Conservation (phyloP, 176 grass and related monocot species). For the Carex littledalei region DNA sequence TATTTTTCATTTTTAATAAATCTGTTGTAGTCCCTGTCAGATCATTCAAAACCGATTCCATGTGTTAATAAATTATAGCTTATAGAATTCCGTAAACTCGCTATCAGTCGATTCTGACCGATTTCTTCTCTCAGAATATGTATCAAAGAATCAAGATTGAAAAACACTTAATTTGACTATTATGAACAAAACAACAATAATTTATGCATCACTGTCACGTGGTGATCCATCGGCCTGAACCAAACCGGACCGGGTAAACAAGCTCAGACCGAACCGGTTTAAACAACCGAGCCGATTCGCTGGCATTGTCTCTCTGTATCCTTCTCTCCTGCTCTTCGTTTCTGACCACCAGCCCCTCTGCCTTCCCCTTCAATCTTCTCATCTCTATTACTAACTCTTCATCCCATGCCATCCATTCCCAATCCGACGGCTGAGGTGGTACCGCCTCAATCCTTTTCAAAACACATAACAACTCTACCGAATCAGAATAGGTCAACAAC, state of each 20-base stretch:
- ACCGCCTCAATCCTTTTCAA: slow-evolving; percentile 45
- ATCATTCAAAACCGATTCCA: not conserved
- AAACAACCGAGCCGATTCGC: slow-evolving; percentile 40
- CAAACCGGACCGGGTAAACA: slow-evolving; percentile 28
- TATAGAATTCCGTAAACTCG: not conserved
- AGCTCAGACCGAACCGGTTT: not conserved
- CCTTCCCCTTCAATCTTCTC: slow-evolving; percentile 28
- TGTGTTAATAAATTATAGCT: too few species aligned
- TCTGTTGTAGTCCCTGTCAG: not conserved
- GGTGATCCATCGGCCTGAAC: slow-evolving; percentile 46
- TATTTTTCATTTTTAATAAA: not conserved
- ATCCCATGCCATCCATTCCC: slow-evolving; percentile 61
- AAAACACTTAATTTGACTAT: not conserved
- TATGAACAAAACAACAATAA: not conserved
- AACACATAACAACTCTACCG: slow-evolving; percentile 57
- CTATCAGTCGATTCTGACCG: not conserved
- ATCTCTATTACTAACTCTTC: slow-evolving; percentile 36
- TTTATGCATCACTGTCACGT: not conserved
- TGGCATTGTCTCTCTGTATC: slow-evolving; percentile 30
- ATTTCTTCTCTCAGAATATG: not conserved
- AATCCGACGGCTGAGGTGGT: slow-evolving; percentile 24
- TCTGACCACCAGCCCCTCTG: slow-evolving; percentile 35
- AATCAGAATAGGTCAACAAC: slow-evolving; percentile 56
- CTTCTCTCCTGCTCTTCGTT: slow-evolving; percentile 40
- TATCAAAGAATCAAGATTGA: not conserved